Conservation (phyloP, 257 asterid species). For the Solanum bulbocastanum region DNA sequence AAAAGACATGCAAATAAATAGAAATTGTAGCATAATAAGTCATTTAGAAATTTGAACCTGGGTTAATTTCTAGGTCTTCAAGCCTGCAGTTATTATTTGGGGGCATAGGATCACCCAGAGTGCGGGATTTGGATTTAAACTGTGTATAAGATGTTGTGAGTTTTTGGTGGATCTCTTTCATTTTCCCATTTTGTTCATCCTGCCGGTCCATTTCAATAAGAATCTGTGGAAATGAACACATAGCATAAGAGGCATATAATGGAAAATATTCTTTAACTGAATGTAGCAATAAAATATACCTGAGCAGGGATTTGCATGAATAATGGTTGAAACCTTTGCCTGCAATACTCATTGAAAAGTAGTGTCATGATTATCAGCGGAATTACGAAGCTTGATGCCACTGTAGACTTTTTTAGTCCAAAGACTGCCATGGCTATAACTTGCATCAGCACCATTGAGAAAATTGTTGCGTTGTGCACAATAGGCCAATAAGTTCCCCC, state of each 20-base stretch:
- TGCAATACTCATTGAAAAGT: conserved; percentile 72
- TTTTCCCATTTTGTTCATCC: conserved; percentile 47
- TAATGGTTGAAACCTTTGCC: conserved; percentile 67
- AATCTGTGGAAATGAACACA: conserved; percentile 24
- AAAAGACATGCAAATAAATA: neutral
- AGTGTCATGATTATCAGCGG: conserved; percentile 68
- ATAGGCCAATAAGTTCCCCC: conserved; percentile 94
- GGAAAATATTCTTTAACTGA: neutral
- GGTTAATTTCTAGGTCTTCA: conserved; percentile 18
- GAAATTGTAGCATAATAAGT: neutral
- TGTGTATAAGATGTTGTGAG: conserved; percentile 54
- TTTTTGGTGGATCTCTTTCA: conserved; percentile 50
- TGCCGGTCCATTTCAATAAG: conserved; percentile 82
- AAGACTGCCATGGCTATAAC: conserved; percentile 76
- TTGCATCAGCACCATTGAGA: conserved; percentile 79
- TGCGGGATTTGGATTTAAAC: conserved; percentile 14
- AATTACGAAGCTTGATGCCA: conserved; percentile 61
- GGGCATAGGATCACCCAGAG: conserved; percentile 6
- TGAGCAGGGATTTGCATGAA: conserved; percentile 51
- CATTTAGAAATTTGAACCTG: conserved; percentile 23
- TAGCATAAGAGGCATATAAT: neutral
- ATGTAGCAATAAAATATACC: conserved; percentile 21
- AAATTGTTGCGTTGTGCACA: conserved; percentile 74
- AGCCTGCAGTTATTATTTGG: conserved; percentile 13
- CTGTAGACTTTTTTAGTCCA: conserved; percentile 59